These are phyloP conservation scores for Talaromyces sp. DNA, from an alignment of 2,329 filamentous ascomycete species.

Conservation along the genomic window DNA sequence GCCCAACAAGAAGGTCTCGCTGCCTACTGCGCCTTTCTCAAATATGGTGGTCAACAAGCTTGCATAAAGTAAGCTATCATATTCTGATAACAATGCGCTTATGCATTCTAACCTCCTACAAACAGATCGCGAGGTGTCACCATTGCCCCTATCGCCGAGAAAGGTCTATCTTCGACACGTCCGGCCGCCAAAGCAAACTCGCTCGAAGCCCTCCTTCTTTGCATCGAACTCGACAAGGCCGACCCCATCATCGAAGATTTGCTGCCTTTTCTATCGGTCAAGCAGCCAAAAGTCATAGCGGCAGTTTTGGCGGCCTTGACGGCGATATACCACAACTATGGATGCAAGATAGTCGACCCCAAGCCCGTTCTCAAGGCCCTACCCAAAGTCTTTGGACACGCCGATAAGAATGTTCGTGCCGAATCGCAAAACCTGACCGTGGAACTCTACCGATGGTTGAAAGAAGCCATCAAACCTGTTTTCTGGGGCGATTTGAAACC, in stretches of 20 bases:
- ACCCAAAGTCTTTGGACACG: slow-evolving; percentile 88
- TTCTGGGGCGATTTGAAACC: slow-evolving; percentile 96
- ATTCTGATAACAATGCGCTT: not conserved
- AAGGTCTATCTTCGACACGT: slow-evolving; percentile 80
- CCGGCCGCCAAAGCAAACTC: slow-evolving; percentile 83
- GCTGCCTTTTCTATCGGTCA: slow-evolving; percentile 74
- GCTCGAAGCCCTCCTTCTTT: slow-evolving; percentile 78
- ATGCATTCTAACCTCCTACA: slow-evolving; percentile 11
- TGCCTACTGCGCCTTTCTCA: slow-evolving; percentile 84
- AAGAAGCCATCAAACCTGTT: slow-evolving; percentile 96
- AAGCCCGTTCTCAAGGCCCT: slow-evolving; percentile 84
- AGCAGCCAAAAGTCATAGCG: slow-evolving; percentile 83
- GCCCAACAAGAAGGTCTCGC: slow-evolving; percentile 90
- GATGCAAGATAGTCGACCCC: slow-evolving; percentile 88
- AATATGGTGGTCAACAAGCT: slow-evolving; percentile 77
- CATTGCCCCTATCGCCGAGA: slow-evolving; percentile 77
- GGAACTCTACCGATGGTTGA: slow-evolving; percentile 93
- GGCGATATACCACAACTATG: slow-evolving; percentile 85
- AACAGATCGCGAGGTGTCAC: slow-evolving; percentile 66
- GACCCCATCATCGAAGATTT: slow-evolving; percentile 87
- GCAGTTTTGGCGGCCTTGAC: slow-evolving; percentile 71
- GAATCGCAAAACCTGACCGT: slow-evolving; percentile 88
- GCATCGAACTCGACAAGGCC: slow-evolving; percentile 82
- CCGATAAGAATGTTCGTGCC: slow-evolving; percentile 95
- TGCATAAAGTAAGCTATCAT: slow-evolving; percentile 56